Percentiles rank a stretch among this genome's conserved stretches.
phyloP scores from a whole-genome alignment of 2,329 filamentous ascomycete species.

The Xylaria hypoxylon region DNA sequence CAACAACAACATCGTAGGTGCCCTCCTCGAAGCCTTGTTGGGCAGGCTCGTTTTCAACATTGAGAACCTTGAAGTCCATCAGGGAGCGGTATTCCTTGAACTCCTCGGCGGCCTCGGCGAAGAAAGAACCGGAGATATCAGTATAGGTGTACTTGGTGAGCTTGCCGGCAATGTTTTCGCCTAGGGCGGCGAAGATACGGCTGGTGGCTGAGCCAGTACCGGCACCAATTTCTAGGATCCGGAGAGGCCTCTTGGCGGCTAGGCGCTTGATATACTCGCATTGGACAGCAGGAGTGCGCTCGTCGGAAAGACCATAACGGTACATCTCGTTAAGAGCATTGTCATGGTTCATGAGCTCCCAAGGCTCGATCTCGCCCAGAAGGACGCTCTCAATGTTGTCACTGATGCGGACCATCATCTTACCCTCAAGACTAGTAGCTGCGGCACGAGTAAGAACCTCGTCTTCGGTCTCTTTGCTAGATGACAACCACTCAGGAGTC shows the following conservation, averaged over 20 bases:
- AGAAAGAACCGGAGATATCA: constrained; percentile 57
- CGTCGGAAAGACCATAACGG: constrained; percentile 48
- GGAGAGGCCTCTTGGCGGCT: constrained; percentile 49
- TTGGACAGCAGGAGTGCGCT: constrained; percentile 47
- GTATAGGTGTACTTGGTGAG: constrained; percentile 60
- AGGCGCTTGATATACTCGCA: constrained; percentile 48
- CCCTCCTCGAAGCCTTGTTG: constrained; percentile 48
- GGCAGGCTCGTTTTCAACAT: constrained; percentile 46
- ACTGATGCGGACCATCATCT: constrained; percentile 49
- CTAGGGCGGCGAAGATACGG: constrained; percentile 52
- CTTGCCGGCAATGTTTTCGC: constrained; percentile 43
- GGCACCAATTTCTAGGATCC: constrained; percentile 56
- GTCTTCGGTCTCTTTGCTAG: constrained; percentile 42
- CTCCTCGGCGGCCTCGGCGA: constrained; percentile 48
- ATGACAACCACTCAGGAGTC: constrained; percentile 44
- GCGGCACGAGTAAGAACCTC: constrained; percentile 44
- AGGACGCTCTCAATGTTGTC: constrained; percentile 48
- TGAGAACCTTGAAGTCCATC: constrained; percentile 50
- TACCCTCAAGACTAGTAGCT: constrained; percentile 45
- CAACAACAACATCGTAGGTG: constrained; percentile 50
- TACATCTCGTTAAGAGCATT: constrained; percentile 49
- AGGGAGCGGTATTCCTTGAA: constrained; percentile 47
- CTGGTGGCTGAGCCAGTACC: constrained; percentile 58
- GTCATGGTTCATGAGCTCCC: constrained; percentile 50
- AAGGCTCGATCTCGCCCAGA: constrained; percentile 46